A percentile compares a stretch with the other conserved stretches of the same genome.
Evolutionary conservation across 164 flowering plant genomes (phyloP).

Genomic region (grape (Vitis vinifera)): ASM3070453v1 NC_081814.1:2522501-2523000

Average conservation of each 20-base stretch:
- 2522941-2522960: conserved; percentile 45
- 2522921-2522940: conserved; percentile 43
- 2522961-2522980: conserved; percentile 12
- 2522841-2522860: conserved; percentile 37
- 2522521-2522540: too few species aligned
- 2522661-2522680: not conserved
- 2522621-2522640: too few species aligned
- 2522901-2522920: conserved; percentile 21
- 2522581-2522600: too few species aligned
- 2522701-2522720: not conserved
- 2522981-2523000: conserved; percentile 7
- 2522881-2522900: not conserved
- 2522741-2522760: not conserved
- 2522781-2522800: not conserved
- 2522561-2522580: too few species aligned
- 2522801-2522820: conserved; percentile 29
- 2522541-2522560: too few species aligned
- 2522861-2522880: not conserved
- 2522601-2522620: too few species aligned
- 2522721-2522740: conserved; percentile 1
- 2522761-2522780: not conserved
- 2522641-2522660: not conserved
- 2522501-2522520: too few species aligned
- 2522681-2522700: not conserved
- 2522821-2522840: conserved; percentile 46